Evolutionary conservation across 2,329 filamentous ascomycete genomes (phyloP), one percentile per base, ranked within the genome.

Genomic region (Phoma sp.): DNA sequence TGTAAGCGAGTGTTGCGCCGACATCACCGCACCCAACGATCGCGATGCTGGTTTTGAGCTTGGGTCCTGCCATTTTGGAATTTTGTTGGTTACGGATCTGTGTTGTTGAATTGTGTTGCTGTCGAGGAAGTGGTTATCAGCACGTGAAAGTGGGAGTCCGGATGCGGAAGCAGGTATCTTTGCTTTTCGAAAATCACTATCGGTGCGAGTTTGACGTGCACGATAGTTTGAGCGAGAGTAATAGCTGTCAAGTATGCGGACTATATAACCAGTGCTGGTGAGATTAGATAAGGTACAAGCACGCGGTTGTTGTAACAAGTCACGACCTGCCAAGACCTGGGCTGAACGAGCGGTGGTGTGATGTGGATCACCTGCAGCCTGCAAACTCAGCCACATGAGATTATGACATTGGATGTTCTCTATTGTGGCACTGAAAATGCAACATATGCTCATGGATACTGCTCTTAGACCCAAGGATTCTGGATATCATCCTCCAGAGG

Each of bases 1-100:
- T 79, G 60, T 81, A 81, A 21, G 82, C 81, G 44, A 80, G 77
- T 2, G 81, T 81, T 13, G 77, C 77, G 37, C 82, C 82, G 19
- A 84, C 81, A 55, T 80, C 76, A 47, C 81, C 82, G 19, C 78
- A 80, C 27, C 82, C 82, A 12, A 84, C 70, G 45, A 84, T 79
- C 19, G 81, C 81, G 55, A 84, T 81, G 49, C 60, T 69, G 22
- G 70, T 73, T 51, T 72, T 74, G 46, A 74, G 67, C 40, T 67
- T 70, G 5, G 64, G 70, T 12, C 64, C 58, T 4, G 63, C 8
- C 68, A 71, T 70, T 6, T 17, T 13, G 40, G 27, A 15, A 8
- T 13, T 3, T 2, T 31, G 27, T 7, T 43, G 40, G 12, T 7
- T 22, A 25, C 24, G 10, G 25, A n/a, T 22, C 32, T 24, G 45